Evolutionary conservation across 306 rosid species (phyloP).

Genomic region (Vachellia pachyceras): DNA sequence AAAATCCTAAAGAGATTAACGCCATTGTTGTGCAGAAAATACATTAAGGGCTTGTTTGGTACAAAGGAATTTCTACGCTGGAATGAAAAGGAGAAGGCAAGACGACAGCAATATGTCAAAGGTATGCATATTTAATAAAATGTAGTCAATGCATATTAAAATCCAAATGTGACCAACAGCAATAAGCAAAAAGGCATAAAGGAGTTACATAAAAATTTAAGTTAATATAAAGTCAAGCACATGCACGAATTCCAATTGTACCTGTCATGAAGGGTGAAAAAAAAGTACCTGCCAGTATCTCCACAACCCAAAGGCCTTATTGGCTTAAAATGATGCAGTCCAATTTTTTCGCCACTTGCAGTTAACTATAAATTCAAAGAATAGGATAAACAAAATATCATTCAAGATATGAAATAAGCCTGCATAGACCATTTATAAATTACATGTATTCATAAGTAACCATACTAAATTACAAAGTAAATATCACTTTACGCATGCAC

Average conservation of each 20-base stretch:
- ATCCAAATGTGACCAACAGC: slow-evolving; percentile 3
- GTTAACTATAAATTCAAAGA: slow-evolving; percentile 54
- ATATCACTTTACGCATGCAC: not conserved
- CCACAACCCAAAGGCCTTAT: slow-evolving; percentile 91
- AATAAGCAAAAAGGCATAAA: not conserved
- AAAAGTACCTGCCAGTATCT: slow-evolving; percentile 92
- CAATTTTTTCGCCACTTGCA: slow-evolving; percentile 67
- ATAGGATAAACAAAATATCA: slow-evolving; percentile 24
- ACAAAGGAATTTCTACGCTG: not conserved
- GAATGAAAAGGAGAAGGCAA: too few relatives aligned
- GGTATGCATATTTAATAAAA: not conserved
- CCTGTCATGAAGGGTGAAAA: not conserved
- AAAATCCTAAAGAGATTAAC: not conserved
- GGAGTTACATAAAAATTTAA: not conserved
- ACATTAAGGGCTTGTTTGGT: too few relatives aligned
- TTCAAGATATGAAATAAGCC: slow-evolving; percentile 20
- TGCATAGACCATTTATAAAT: not conserved
- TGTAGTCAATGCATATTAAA: slow-evolving; percentile 7
- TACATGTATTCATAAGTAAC: slow-evolving; percentile 29
- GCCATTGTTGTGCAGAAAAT: not conserved
- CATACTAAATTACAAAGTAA: not conserved
- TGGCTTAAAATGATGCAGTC: slow-evolving; percentile 82
- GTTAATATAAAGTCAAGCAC: not conserved
- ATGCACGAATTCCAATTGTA: not conserved
- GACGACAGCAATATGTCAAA: not conserved